Base-by-base conservation (phyloP, 176 grass and related monocot genomes). In the Oryza officinalis region DNA sequence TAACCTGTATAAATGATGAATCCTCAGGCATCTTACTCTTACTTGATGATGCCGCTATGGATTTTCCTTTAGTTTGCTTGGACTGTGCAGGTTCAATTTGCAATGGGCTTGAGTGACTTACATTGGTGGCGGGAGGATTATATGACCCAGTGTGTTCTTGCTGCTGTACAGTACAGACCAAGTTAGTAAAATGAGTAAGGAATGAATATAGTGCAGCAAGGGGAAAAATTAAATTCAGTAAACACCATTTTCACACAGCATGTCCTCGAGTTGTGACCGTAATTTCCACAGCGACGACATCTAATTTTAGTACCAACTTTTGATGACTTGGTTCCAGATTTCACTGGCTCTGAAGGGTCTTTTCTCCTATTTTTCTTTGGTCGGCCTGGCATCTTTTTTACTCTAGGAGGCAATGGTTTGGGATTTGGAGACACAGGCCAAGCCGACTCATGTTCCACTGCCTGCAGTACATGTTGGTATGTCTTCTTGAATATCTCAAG, bases 401-500 rank as follows among this genome's bases (percentile, higher is more conserved):
- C 65, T 67, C 27, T 67, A 17, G 65, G 65, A 67, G 65, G 65
- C 5, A 33, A 7, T 6, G 65, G 65, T 67, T 20, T 72, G 44
- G 69, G 69, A 73, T 73, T 45, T 28, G 25, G 23, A 73, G 70
- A 73, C 2, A 73, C 43, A 46, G 69, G 69, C 40, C 69, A 72
- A 44, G 22, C 40, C 20, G 69, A 72, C n/a, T 71, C 37, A 71
- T 71, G 68, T 7, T 71, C 22, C 22, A 43, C 35, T 26, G 35
- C 33, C 41, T 71, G 68, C 68, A 71, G 22, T 8, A 72, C 38
- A 72, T 72, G 69, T 8, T 27, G 40, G 18, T 46, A 45, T 1
- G 40, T 45, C 13, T 2, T 13, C 13, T 27, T 72, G n/a, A 44
- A 72, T 3, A 41, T 18, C 2, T 72, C 40, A 72, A 72, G 27